A percentile compares a stretch with the other conserved stretches of the same genome.
These are phyloP conservation scores for Trifolium repens DNA, from an alignment of 306 rosid genomes.

Conservation along the genomic window DNA sequence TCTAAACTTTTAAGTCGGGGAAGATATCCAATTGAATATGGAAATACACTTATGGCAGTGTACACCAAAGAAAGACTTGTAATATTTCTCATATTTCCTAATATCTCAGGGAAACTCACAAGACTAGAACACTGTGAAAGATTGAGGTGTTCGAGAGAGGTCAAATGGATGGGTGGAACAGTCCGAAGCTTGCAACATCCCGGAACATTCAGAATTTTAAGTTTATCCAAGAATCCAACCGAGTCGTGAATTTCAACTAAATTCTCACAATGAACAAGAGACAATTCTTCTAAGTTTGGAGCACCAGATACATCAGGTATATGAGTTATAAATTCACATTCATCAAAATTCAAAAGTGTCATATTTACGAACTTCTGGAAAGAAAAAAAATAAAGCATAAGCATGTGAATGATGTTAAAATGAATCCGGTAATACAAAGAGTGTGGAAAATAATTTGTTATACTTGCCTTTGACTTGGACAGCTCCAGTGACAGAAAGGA, in stretches of 20 bases:
- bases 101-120: neutral
- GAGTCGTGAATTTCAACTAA: neutral
- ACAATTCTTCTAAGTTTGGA: neutral
- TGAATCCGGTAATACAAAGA: too few relatives aligned
- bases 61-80: conserved; percentile 7
- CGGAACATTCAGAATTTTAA: neutral
- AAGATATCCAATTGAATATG: conserved; percentile 6
- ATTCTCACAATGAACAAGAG: neutral
- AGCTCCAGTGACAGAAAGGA: neutral
- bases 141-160: neutral
- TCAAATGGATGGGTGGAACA: neutral
- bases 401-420: too few relatives aligned
- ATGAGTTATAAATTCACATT: neutral
- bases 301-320: conserved; percentile 18
- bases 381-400: neutral
- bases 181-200: neutral
- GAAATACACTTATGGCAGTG: conserved; percentile 6
- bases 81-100: neutral
- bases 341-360: neutral
- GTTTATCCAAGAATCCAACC: neutral
- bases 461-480: too few relatives aligned
- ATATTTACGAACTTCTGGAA: neutral
- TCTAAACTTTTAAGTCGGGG: neutral
- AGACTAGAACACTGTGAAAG: conserved; percentile 1
- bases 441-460: too few relatives aligned